Percentiles rank a stretch among this genome's conserved stretches.
These are phyloP conservation scores for Fusarium liriodendri DNA, from an alignment of 2,329 filamentous ascomycete genomes.

Conservation along the genomic window DNA sequence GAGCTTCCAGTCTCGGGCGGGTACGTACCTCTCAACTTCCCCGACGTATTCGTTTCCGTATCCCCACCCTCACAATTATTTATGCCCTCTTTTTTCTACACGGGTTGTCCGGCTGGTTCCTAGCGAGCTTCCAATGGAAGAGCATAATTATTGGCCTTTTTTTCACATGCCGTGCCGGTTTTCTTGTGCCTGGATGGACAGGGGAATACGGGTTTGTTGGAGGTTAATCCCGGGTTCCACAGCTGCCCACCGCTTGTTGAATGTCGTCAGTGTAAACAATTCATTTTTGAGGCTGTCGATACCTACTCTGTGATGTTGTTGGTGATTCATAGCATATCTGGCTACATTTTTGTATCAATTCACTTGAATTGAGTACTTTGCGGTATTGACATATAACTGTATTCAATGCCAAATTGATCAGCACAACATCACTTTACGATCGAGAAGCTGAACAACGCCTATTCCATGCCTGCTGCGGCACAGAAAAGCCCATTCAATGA, in stretches of 20 bases:
- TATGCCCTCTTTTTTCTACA: not conserved
- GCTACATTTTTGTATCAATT: not conserved
- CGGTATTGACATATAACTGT: not conserved
- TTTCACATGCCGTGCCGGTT: not conserved
- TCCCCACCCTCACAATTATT: not conserved
- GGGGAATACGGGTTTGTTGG: not conserved
- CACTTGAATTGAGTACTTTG: not conserved
- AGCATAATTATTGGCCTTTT: not conserved
- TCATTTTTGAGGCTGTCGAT: not conserved
- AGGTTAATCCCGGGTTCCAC: conserved; percentile 4
- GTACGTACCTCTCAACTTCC: not conserved
- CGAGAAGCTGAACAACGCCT: not conserved
- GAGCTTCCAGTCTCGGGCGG: not conserved
- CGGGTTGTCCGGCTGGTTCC: not conserved
- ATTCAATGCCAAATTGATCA: not conserved
- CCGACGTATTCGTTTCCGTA: conserved; percentile 40
- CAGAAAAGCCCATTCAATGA: conserved; percentile 1
- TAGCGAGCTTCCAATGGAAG: not conserved
- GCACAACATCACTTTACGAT: not conserved
- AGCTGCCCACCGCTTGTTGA: conserved; percentile 6
- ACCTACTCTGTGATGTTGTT: not conserved
- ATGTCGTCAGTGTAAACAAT: not conserved
- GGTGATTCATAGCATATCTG: not conserved
- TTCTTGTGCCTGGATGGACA: not conserved
- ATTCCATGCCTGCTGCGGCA: not conserved